A percentile compares a stretch with the other conserved stretches of the same genome.
Conservation (phyloP, 495 filamentous ascomycete genomes). For the Aspergillus asperescens region DNA sequence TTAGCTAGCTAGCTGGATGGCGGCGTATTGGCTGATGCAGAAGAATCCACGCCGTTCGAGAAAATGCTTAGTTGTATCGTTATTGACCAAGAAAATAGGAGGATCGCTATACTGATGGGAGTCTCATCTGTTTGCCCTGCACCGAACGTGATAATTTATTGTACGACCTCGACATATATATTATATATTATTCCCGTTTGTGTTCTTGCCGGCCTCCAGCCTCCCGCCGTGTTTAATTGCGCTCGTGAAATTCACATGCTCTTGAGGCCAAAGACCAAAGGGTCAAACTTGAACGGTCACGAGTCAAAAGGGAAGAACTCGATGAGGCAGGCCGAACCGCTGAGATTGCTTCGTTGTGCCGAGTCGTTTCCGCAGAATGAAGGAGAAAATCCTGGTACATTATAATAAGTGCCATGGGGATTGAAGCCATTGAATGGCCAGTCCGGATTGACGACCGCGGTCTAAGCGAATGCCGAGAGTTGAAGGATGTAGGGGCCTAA, state of each 20-base stretch:
- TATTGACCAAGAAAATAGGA: neutral
- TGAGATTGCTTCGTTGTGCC: neutral
- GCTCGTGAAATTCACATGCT: no score
- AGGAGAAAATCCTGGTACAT: no score
- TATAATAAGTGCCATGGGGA: no score
- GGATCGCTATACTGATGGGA: neutral
- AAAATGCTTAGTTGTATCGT: neutral
- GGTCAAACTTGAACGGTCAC: no score
- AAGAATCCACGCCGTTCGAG: slow-evolving; percentile 1
- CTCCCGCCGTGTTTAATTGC: no score
- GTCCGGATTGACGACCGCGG: neutral
- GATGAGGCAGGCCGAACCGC: neutral
- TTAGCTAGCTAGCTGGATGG: neutral
- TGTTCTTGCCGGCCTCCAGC: no score
- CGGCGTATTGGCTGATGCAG: neutral
- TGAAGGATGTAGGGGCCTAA: neutral
- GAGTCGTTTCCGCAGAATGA: neutral
- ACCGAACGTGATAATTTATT: neutral
- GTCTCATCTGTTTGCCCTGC: neutral
- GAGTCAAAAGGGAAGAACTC: neutral
- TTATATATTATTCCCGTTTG: neutral
- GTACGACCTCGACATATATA: neutral
- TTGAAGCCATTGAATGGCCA: neutral
- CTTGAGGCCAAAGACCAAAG: no score
- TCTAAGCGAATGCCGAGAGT: neutral